phyloP scores from a whole-genome alignment of 257 asterid species.

The Solanum tarapatanum region DNA sequence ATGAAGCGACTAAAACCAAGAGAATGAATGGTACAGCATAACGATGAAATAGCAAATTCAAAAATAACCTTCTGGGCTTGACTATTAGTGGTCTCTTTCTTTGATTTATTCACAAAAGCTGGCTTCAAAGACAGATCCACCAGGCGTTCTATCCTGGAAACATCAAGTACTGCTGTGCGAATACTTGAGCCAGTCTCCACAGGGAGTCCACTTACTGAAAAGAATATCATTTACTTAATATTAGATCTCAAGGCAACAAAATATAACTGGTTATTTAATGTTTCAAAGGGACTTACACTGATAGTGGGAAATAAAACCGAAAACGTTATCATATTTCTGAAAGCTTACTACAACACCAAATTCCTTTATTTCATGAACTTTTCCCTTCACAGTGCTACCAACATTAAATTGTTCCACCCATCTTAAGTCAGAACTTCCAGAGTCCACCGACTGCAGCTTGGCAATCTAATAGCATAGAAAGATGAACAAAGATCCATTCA shows the following conservation, averaged over 20 bases:
- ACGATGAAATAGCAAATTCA: background rate
- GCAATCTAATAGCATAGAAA: constrained; percentile 46
- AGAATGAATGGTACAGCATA: background rate
- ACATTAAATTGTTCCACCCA: constrained; percentile 54
- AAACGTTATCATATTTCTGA: constrained; percentile 46
- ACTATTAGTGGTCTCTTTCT: constrained; percentile 20
- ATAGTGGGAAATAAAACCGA: constrained; percentile 78
- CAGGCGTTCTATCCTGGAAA: constrained; percentile 75
- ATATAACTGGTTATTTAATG: background rate
- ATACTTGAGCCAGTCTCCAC: constrained; percentile 45
- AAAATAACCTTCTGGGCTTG: constrained; percentile 47
- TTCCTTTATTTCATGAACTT: constrained; percentile 65
- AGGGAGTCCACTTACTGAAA: constrained; percentile 59
- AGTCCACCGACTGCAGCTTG: constrained; percentile 46
- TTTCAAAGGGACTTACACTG: constrained; percentile 51
- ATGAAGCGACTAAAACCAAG: background rate
- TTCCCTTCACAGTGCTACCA: constrained; percentile 60
- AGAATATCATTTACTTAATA: background rate
- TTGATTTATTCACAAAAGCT: constrained; percentile 37
- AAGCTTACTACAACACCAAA: constrained; percentile 77
- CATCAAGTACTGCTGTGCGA: constrained; percentile 74
- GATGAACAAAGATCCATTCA: background rate
- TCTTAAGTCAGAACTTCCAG: constrained; percentile 30
- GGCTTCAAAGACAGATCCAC: constrained; percentile 84
- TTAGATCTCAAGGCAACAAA: background rate